Evolutionary conservation across 768 basidiomycete genomes (phyloP), one percentile per base, ranked within the genome.

Genomic region (Pholiota conissans): DNA sequence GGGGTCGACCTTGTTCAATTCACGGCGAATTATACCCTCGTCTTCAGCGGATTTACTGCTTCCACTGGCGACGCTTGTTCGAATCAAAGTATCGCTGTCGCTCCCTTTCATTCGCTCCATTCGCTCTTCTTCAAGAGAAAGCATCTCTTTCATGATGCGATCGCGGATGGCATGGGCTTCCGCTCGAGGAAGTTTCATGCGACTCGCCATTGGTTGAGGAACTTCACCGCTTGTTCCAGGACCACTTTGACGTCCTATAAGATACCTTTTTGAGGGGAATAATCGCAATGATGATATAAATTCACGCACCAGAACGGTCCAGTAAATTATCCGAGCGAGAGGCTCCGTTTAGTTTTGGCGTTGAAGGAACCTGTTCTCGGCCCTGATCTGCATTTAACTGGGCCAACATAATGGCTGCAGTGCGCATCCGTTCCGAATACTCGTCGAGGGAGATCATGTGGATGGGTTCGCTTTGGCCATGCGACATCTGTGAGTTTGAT

Each of bases 131-230:
- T 99, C 97, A 26, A 99, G 76, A 22, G 93, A 81, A 61, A 98
- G 79, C 97, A 99, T 99, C 79, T 99, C 97, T 64, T 90, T 86
- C 97, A 99, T 99, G 60, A 99, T 99, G 20, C 95, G 83, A 63
- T 94, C 90, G 14, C 93, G 84, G 63, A 99, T 99, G 1, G 90
- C 90, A 0, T 90, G 80, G 3, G 95, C 96, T 70, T 98, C 94
- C 2, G 86, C 77, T 16, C 85, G 79, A 60, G 92, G 89, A 22
- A 99, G 76, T 51, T 84, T 89, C 79, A 89, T 86, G 34, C 92
- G 84, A 16, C 74, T 73, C 5, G 75, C 66, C 51, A 61, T 67
- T 58, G 64, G 70, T 52, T 63, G 76, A 39, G 66, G 65, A 49
- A 64, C 65, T 47, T 67, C 69, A 27, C 30, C n/a, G n/a, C n/a